A percentile compares a stretch with the other conserved stretches of the same genome.
Conservation (phyloP, 768 basidiomycete genomes). For the Phanerochaete sordida region DNA sequence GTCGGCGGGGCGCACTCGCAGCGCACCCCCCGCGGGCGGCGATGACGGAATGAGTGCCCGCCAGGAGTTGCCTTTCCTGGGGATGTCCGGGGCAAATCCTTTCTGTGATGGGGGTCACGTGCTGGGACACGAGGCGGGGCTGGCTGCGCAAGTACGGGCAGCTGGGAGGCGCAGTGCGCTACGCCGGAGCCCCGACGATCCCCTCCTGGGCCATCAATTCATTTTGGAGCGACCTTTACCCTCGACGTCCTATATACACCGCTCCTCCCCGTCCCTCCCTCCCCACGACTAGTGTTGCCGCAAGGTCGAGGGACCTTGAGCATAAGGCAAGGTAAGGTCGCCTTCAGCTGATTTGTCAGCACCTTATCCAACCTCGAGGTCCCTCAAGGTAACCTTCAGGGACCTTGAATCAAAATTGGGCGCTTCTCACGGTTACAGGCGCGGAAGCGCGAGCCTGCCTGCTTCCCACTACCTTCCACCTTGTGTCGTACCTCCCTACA, state of each 20-base stretch:
- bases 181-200: constrained; percentile 2
- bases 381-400: no score
- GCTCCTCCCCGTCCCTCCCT: background rate
- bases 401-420: no score
- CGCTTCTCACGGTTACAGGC: no score
- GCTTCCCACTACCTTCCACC: no score
- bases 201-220: background rate
- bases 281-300: background rate
- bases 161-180: background rate
- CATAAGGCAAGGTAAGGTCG: no score
- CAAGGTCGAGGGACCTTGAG: no score
- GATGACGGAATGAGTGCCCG: background rate
- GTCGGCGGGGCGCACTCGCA: no score
- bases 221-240: constrained; percentile 1
- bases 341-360: no score
- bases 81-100: background rate
- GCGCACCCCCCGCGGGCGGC: background rate
- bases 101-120: background rate
- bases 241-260: background rate
- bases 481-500: no score
- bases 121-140: background rate
- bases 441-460: no score
- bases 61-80: background rate
- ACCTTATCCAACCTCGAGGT: no score
- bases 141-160: no score